These are phyloP conservation scores for Sequoiadendron giganteum DNA, from an alignment of 75 land plant genomes.

Conservation along the genomic window DNA sequence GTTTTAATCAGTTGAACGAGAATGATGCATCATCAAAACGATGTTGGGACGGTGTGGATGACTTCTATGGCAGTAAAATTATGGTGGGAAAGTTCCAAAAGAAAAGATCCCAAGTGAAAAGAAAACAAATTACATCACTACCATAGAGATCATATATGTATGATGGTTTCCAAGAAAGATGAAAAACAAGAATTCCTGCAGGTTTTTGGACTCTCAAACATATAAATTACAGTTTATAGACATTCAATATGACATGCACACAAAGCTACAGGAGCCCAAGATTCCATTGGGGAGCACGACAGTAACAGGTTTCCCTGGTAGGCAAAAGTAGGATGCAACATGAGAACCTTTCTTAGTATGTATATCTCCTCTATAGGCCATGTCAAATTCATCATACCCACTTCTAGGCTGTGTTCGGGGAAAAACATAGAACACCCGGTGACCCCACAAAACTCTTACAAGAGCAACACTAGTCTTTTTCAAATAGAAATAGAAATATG, in stretches of 20 bases:
- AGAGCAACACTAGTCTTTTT: not conserved
- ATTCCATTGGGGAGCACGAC: not conserved
- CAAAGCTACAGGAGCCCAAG: not conserved
- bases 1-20: too few species aligned
- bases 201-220: not conserved
- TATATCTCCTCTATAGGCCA: not conserved
- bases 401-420: slow-evolving; percentile 1
- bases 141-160: not conserved
- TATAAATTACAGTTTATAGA: not conserved
- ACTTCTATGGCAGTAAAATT: too few species aligned
- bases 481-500: slow-evolving; percentile 4
- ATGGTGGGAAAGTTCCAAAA: not conserved
- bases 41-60: too few species aligned
- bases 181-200: not conserved
- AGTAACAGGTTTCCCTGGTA: not conserved
- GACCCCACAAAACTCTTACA: not conserved
- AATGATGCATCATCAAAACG: too few species aligned
- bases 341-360: not conserved
- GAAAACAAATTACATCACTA: not conserved
- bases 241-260: slow-evolving; percentile 3
- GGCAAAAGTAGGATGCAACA: not conserved
- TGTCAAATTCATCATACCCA: not conserved
- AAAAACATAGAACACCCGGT: slow-evolving; percentile 1
- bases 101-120: not conserved
- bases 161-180: not conserved